Conservation (phyloP, 1,284 basidiomycete genomes). For the Cutaneotrichosporon cyanovorans region DNA sequence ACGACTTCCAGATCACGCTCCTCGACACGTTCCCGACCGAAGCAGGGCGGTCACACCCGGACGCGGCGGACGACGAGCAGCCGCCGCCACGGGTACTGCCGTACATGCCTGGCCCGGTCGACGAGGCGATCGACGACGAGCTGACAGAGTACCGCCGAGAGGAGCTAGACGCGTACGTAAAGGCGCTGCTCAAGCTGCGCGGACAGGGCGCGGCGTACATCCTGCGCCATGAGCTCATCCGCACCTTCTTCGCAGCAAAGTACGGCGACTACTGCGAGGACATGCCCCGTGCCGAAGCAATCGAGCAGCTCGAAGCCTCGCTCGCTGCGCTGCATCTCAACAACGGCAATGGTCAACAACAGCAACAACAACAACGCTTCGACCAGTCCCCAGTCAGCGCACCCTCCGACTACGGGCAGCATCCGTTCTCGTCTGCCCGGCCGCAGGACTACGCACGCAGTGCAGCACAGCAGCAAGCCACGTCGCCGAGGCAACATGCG, state of each 20-base stretch:
- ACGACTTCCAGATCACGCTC: conserved; percentile 89
- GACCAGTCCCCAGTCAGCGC: too few species aligned
- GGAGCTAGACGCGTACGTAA: conserved; percentile 84
- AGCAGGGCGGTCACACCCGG: conserved; percentile 57
- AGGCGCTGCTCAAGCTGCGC: conserved; percentile 63
- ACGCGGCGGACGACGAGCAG: conserved; percentile 39
- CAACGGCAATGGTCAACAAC: neutral
- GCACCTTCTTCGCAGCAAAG: conserved; percentile 76
- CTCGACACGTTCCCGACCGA: conserved; percentile 80
- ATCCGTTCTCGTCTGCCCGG: neutral
- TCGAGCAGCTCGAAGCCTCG: conserved; percentile 57
- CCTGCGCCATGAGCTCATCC: conserved; percentile 69
- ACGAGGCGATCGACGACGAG: conserved; percentile 68
- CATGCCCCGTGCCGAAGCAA: conserved; percentile 46
- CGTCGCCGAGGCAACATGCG: conserved; percentile 13
- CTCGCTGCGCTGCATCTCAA: conserved; percentile 19
- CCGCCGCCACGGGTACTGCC: conserved; percentile 65
- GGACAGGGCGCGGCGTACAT: conserved; percentile 66
- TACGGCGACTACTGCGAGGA: conserved; percentile 82
- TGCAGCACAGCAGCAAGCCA: neutral
- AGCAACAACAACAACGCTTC: neutral
- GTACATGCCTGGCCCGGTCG: conserved; percentile 89
- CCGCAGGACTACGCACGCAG: neutral
- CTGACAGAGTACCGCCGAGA: conserved; percentile 72
- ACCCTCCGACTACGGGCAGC: too few species aligned